Base-by-base conservation (phyloP, 345 rosid species). In the Anastatica hierochuntica region DNA sequence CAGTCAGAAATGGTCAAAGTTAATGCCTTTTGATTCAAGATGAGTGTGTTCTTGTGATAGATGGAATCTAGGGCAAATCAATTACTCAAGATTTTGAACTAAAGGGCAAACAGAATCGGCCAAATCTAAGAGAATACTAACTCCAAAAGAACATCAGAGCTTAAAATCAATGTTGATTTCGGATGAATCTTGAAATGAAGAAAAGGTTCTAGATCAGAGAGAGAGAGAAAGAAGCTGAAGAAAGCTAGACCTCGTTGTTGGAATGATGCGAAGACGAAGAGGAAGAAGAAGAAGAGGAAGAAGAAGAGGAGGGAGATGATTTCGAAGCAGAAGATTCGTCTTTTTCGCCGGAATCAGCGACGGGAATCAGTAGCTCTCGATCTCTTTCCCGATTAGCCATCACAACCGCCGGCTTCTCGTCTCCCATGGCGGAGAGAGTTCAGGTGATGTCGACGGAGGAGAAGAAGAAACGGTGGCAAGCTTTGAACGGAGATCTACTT, bases 331-430 rank as follows among this genome's bases (percentile, higher is more conserved):
- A 69, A 51, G 62, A 76, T 17, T 50, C 77, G 49, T 56, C 63
- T 14, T 53, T 67, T 0, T 39, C 62, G 17, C 66, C 66, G 62
- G 84, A 51, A 58, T 79, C 77, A 43, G 82, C 80, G 58, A 84
- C 88, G 33, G 85, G 85, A 39, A 89, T 81, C 39, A 89, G 80
- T 63, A 85, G 85, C 75, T 89, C 97, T 14, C 87, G 95, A 77
- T 89, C 95, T 76, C 85, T 68, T 79, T 53, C 89, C 62, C 66
- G 65, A 63, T 64, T 68, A 7, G 77, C 75, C 82, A 79, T 81
- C 51, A 68, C 80, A 68, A 76, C 79, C 66, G 77, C 43, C 54
- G 85, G 71, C 72, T 89, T 89, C 67, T 88, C 97, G 70, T 88
- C 95, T 54, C 80, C 97, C 95, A 88, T 84, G 10, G 23, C 52